phyloP scores from a whole-genome alignment of 305 asterid species.

The Ruellia speciosa region DNA sequence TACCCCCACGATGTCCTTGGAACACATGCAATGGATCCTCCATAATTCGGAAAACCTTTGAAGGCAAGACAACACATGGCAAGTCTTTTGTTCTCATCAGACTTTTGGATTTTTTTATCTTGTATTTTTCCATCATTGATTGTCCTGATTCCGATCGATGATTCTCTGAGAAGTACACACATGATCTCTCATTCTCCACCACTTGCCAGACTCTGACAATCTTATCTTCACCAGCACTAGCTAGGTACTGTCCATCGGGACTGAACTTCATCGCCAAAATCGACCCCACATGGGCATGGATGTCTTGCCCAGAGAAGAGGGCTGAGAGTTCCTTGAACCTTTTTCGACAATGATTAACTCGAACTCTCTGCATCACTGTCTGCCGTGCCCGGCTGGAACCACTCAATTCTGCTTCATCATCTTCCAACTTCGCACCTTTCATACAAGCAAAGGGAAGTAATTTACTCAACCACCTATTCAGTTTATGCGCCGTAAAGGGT shows the following conservation, averaged over 20 bases:
- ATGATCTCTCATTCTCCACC: conserved; percentile 75
- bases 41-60: conserved; percentile 60
- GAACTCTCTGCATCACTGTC: conserved; percentile 41
- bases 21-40: conserved; percentile 77
- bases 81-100: conserved; percentile 56
- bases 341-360: conserved; percentile 47
- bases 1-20: conserved; percentile 61
- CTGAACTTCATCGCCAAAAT: conserved; percentile 84
- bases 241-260: conserved; percentile 68
- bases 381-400: conserved; percentile 23
- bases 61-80: conserved; percentile 81
- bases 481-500: conserved; percentile 28
- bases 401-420: conserved; percentile 20
- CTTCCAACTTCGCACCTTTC: conserved; percentile 25
- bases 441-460: conserved; percentile 50
- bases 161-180: conserved; percentile 66
- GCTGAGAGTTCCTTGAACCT: conserved; percentile 74
- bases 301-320: conserved; percentile 64
- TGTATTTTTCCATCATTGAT: conserved; percentile 45
- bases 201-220: conserved; percentile 75
- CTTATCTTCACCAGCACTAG: conserved; percentile 89
- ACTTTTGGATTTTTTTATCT: conserved; percentile 27
- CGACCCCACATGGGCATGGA: conserved; percentile 80
- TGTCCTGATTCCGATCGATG: conserved; percentile 63
- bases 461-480: conserved; percentile 44